Conservation (phyloP, 371 early-diverging fungal species). For the Mucor ambiguus region DNA sequence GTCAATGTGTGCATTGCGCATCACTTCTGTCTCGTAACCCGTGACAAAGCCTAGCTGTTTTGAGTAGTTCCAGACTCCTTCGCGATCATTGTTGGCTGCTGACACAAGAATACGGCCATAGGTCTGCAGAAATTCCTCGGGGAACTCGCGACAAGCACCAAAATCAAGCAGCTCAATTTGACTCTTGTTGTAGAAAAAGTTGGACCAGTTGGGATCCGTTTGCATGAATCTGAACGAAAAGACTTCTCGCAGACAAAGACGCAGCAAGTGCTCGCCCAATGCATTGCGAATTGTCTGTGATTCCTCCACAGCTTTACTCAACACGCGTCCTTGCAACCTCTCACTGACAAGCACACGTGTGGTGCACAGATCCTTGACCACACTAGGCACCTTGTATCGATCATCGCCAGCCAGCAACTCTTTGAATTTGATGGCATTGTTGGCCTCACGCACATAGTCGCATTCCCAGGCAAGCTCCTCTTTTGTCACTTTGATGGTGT, state of each 20-base stretch:
- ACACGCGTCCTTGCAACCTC: conserved; percentile 74
- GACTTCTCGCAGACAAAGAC: conserved; percentile 87
- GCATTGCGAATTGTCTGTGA: conserved; percentile 72
- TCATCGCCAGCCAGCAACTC: conserved; percentile 60
- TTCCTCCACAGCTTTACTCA: conserved; percentile 66
- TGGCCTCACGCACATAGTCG: conserved; percentile 91
- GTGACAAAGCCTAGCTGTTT: conserved; percentile 89
- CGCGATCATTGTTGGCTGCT: conserved; percentile 76
- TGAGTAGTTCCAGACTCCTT: conserved; percentile 76
- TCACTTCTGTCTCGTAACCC: conserved; percentile 85
- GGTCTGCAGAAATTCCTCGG: conserved; percentile 67
- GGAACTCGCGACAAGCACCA: conserved; percentile 91
- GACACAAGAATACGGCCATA: conserved; percentile 81
- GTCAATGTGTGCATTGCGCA: conserved; percentile 90
- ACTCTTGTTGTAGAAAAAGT: conserved; percentile 86
- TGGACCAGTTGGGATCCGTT: conserved; percentile 98
- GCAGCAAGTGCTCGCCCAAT: conserved; percentile 63
- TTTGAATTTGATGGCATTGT: conserved; percentile 71
- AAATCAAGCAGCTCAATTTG: conserved; percentile 91
- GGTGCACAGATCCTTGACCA: conserved; percentile 73
- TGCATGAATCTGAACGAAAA: conserved; percentile 96
- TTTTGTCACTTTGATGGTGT: conserved; percentile 88
- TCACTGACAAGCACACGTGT: conserved; percentile 81
- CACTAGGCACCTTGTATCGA: conserved; percentile 77
- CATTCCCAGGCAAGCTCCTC: conserved; percentile 94